Conservation (phyloP, 2,329 filamentous ascomycete genomes). For the Cladosporium oxysporum region DNA sequence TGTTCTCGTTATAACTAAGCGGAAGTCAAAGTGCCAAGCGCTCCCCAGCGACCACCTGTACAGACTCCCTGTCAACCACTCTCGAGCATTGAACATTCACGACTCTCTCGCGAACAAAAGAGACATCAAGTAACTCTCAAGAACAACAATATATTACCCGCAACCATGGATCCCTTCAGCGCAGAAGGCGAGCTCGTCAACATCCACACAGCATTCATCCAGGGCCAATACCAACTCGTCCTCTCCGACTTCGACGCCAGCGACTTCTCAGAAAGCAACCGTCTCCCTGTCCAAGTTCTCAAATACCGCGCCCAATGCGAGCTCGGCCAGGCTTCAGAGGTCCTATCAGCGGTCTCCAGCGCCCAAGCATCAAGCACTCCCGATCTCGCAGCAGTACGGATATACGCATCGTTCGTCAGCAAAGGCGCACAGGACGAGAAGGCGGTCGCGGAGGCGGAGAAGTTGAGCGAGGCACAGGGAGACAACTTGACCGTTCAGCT, state of each 20-base stretch:
- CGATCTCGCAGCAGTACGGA: slow-evolving; percentile 74
- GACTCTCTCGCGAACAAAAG: not conserved
- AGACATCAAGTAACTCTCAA: not conserved
- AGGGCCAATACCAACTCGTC: slow-evolving; percentile 83
- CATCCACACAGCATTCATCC: slow-evolving; percentile 67
- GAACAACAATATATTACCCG: not conserved
- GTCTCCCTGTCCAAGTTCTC: slow-evolving; percentile 73
- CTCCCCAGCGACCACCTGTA: slow-evolving; percentile 10
- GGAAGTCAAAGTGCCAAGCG: slow-evolving; percentile 35
- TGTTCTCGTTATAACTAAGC: slow-evolving; percentile 82
- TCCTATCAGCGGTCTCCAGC: slow-evolving; percentile 67
- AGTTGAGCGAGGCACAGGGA: slow-evolving; percentile 64
- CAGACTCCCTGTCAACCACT: slow-evolving; percentile 1
- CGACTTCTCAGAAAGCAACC: slow-evolving; percentile 76
- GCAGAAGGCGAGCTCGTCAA: slow-evolving; percentile 68
- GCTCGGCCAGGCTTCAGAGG: slow-evolving; percentile 73
- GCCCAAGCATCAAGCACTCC: slow-evolving; percentile 60
- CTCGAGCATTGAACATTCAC: not conserved
- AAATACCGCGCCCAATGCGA: slow-evolving; percentile 81
- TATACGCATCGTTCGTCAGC: slow-evolving; percentile 65
- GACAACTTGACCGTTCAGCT: slow-evolving; percentile 83
- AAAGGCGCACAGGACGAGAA: slow-evolving; percentile 36
- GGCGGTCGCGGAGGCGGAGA: slow-evolving; percentile 61
- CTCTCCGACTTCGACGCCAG: slow-evolving; percentile 77
- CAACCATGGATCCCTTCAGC: slow-evolving; percentile 63